A percentile compares a stretch with the other conserved stretches of the same genome.
These are phyloP conservation scores for Oehlia diaphana DNA, from an alignment of 192 early-diverging fungal genomes.

Conservation along the genomic window DNA sequence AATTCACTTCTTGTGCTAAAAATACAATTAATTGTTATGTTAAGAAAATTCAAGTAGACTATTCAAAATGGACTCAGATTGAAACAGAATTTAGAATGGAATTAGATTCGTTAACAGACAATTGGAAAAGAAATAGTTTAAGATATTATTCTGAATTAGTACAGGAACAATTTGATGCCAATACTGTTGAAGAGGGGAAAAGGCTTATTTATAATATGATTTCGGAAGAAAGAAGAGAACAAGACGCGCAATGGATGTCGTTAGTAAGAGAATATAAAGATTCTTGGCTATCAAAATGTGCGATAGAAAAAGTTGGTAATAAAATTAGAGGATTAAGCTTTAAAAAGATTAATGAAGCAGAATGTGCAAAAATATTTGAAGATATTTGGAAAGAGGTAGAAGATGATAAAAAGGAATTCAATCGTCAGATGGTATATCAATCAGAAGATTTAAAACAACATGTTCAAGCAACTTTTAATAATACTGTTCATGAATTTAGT, in stretches of 20 bases:
- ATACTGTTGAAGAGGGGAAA: not conserved
- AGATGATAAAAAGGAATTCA: not conserved
- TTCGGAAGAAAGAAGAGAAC: not conserved
- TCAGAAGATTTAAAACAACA: not conserved
- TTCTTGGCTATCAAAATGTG: not conserved
- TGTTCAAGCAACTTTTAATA: not conserved
- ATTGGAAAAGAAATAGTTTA: not conserved
- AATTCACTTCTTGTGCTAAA: not conserved
- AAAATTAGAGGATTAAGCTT: not conserved
- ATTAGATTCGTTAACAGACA: not conserved
- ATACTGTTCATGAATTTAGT: not conserved
- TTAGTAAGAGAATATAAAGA: not conserved
- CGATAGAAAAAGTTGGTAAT: not conserved
- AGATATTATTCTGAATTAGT: not conserved
- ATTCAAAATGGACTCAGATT: not conserved
- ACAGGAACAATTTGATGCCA: not conserved
- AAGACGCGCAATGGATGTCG: not conserved
- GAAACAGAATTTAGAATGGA: not conserved
- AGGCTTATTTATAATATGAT: conserved; percentile 1
- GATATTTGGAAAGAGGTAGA: not conserved
- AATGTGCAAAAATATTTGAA: not conserved
- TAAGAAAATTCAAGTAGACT: not conserved
- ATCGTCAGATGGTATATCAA: not conserved
- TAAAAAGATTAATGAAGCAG: not conserved
- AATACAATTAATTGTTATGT: not conserved